These are phyloP conservation scores for Prunus armeniaca DNA, from an alignment of 306 rosid genomes.

Conservation along the genomic window DNA sequence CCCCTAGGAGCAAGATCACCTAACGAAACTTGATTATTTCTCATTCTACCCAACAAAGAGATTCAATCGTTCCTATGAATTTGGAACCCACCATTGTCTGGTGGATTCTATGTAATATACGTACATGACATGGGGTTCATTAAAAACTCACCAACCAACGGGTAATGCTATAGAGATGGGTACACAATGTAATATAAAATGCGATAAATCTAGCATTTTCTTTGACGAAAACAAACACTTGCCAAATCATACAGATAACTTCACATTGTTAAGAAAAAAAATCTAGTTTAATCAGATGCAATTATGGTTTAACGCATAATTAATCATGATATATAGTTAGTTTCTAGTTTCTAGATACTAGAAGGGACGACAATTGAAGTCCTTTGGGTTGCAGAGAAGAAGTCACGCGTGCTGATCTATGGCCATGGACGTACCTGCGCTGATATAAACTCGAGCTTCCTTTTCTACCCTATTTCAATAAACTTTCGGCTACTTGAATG, in stretches of 20 bases:
- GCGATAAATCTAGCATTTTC: rapidly evolving
- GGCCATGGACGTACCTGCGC: neutral
- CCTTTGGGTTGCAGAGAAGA: too few relatives aligned
- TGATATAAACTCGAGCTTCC: neutral
- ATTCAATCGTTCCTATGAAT: neutral
- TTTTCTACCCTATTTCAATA: neutral
- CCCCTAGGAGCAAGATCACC: neutral
- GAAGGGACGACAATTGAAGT: too few relatives aligned
- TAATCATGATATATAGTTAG: too few relatives aligned
- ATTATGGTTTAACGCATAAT: too few relatives aligned
- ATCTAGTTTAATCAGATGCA: too few relatives aligned
- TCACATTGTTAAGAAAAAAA: too few relatives aligned
- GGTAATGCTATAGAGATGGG: too few relatives aligned
- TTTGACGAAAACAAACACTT: too few relatives aligned
- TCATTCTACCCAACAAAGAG: neutral
- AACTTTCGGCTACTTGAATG: constrained; percentile 8
- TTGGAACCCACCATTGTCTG: neutral
- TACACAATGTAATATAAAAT: too few relatives aligned
- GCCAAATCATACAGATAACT: too few relatives aligned
- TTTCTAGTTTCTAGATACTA: too few relatives aligned
- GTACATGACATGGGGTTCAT: neutral
- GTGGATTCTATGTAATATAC: neutral
- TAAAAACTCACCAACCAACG: too few relatives aligned
- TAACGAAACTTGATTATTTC: neutral
- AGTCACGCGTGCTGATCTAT: neutral